Evolutionary conservation across 257 asterid genomes (phyloP).

Genomic region (Capsicum baccatum): DNA sequence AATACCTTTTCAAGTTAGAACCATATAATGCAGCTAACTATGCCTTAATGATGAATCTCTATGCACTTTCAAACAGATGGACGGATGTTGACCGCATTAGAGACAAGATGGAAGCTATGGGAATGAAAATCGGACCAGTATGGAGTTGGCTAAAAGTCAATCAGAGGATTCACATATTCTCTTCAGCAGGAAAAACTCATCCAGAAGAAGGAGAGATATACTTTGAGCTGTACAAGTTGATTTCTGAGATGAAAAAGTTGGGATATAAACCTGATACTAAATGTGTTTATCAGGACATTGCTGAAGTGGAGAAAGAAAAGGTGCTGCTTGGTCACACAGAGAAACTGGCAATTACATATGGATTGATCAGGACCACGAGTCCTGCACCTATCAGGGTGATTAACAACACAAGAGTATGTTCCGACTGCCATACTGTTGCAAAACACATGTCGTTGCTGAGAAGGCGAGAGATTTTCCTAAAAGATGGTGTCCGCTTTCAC

Average conservation of each 20-base stretch:
- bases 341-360: conserved; percentile 62
- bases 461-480: conserved; percentile 56
- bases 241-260: conserved; percentile 54
- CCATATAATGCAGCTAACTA: conserved; percentile 64
- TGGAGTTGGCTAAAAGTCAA: conserved; percentile 65
- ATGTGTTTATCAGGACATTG: conserved; percentile 53
- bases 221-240: conserved; percentile 59
- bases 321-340: conserved; percentile 61
- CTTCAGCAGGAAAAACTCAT: conserved; percentile 55
- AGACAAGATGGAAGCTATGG: conserved; percentile 47
- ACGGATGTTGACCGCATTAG: conserved; percentile 48
- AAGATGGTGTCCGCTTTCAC: conserved; percentile 63
- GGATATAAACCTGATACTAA: conserved; percentile 58
- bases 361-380: conserved; percentile 48
- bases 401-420: conserved; percentile 60
- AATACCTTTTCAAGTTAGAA: conserved; percentile 56
- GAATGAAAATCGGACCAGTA: conserved; percentile 48
- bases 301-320: conserved; percentile 59
- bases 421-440: conserved; percentile 63
- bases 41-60: conserved; percentile 56
- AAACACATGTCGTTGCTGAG: conserved; percentile 57
- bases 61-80: conserved; percentile 55
- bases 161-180: conserved; percentile 49
- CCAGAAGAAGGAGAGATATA: conserved; percentile 58
- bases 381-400: conserved; percentile 54